Evolutionary conservation across 192 early-diverging fungal genomes (phyloP), one percentile per base, ranked within the genome.

Genomic region (Mortierella alpina): DNA sequence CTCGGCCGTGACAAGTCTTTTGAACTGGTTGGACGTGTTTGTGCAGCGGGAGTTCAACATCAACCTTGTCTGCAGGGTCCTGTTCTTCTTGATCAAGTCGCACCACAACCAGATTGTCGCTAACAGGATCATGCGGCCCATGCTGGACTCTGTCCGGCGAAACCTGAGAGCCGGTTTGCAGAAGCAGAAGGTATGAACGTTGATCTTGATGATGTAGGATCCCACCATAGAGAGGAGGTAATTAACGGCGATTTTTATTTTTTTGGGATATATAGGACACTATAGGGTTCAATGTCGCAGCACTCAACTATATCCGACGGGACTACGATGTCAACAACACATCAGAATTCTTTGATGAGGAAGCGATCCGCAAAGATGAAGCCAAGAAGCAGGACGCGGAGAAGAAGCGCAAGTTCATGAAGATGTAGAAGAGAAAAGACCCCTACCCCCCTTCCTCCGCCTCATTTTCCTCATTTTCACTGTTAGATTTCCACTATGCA

Each of bases 91-190:
- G 68, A 90, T 97, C 67, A 90, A 90, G 61, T 91, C 89, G 12
- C 96, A 99, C 83, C 95, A 97, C 82, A 88, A 91, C 86, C 95
- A 99, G 85, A 91, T 99, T 14, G 91, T 91, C 14, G 88, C 93
- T 45, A 95, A 95, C 46, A 89, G 92, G 57, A 72, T 92, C 23
- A 91, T 98, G 87, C 91, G 92, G 41, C 86, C 87, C 51, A 89
- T 88, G 74, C 86, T 99, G 17, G 87, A 89, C 50, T 91, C 88
- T 20, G 91, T 98, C 58, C 90, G 92, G 44, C 65, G 74, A n/a
- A 82, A 91, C 47, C 69, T 96, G 45, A 88, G 91, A 20, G 63
- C 79, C 5, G 85, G 86, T 56, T 86, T 98, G 15, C 82, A 90
- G 47, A 75, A 82, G n/a, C 91, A 97, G 66, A 89, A 94, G 42